phyloP scores from a whole-genome alignment of 2,329 filamentous ascomycete species.

The Orbilia ellipsospora region DNA sequence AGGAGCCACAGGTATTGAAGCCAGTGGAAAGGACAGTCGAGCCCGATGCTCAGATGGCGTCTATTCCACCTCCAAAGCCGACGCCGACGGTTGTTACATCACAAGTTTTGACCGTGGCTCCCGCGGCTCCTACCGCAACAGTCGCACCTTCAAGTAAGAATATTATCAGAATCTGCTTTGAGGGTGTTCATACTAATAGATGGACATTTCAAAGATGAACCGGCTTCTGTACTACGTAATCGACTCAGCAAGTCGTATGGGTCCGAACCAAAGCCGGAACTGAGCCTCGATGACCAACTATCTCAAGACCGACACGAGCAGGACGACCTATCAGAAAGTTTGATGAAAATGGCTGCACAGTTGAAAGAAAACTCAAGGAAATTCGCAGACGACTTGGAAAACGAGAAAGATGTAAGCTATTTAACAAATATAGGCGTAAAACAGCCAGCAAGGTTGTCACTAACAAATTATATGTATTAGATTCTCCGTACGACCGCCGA shows the following conservation, averaged over 20 bases:
- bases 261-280: slow-evolving; percentile 23
- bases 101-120: not conserved
- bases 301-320: slow-evolving; percentile 80
- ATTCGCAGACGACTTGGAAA: slow-evolving; percentile 77
- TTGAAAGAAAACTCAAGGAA: slow-evolving; percentile 79
- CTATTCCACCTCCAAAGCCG: not conserved
- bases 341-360: slow-evolving; percentile 81
- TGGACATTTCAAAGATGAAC: slow-evolving; percentile 27
- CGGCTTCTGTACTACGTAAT: slow-evolving; percentile 39
- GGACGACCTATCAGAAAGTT: slow-evolving; percentile 80
- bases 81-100: slow-evolving; percentile 4
- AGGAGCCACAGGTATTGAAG: slow-evolving; percentile 22
- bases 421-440: not conserved
- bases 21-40: not conserved
- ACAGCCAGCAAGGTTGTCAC: not conserved
- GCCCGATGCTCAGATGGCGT: not conserved
- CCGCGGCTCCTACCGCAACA: slow-evolving; percentile 23
- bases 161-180: not conserved
- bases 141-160: slow-evolving; percentile 35
- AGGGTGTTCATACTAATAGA: slow-evolving; percentile 5
- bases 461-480: slow-evolving; percentile 12
- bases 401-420: slow-evolving; percentile 72
- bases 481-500: slow-evolving; percentile 34
- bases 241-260: slow-evolving; percentile 35
- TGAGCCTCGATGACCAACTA: slow-evolving; percentile 39